Evolutionary conservation across 2,329 filamentous ascomycete genomes (phyloP), one percentile per base, ranked within the genome.

Genomic region (Cercospora canescens): DNA sequence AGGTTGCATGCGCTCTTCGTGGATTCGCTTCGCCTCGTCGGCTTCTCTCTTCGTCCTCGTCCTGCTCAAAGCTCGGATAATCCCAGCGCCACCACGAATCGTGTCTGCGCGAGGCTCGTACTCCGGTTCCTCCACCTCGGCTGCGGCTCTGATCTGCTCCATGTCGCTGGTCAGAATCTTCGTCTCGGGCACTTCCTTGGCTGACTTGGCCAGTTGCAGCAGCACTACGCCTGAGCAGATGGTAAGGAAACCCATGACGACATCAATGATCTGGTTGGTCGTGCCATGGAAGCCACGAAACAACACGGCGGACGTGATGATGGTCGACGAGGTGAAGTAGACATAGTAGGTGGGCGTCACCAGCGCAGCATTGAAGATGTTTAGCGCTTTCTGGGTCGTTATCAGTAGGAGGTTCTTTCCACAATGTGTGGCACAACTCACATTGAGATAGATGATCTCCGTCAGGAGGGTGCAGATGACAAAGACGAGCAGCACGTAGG

Each of bases 271-370:
- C 28, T 91, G 87, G 6, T 88, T 85, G 0, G 87, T 85, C 0
- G 92, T 92, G 37, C 94, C 95, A 76, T 96, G 94, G 85, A 99
- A 97, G 7, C 95, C 95, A 69, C 89, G 90, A 80, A 98, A 98
- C 2, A 99, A 83, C 55, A 99, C 89, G 3, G 94, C 91, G 0
- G 94, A 97, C 6, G 94, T 96, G 72, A 98, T 87, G 71, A 99
- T 97, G 21, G 95, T 98, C 5, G 93, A 91, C 72, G 90, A 96
- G 41, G 95, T 99, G 78, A 99, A 99, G 82, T 96, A 94, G 71
- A 99, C 95, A 78, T 99, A 99, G 81, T 99, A 99, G 2, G 95
- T 99, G 0, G 95, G 95, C 0, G 95, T 99, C 66, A 99, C 95
- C 70, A 99, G 86, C 7, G 95, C 94, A 39, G 95, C 95, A 75